Conservation (phyloP, 2,329 filamentous ascomycete species). For the Neofusicoccum sp. region DNA sequence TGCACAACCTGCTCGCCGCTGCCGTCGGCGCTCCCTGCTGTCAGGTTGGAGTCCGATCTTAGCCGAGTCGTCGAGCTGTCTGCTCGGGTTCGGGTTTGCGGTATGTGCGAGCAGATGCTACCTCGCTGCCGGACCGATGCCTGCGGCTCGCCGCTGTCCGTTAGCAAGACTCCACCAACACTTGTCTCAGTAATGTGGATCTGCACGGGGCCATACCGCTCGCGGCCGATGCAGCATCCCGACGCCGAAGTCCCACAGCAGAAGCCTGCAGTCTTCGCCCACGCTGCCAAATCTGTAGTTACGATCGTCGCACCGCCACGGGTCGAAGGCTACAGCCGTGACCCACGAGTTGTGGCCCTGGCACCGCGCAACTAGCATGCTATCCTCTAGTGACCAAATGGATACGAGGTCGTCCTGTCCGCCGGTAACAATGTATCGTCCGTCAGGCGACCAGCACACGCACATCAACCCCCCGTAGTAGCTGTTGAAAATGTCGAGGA, state of each 20-base stretch:
- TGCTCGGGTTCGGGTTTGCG: slow-evolving; percentile 58
- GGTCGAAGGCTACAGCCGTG: slow-evolving; percentile 89
- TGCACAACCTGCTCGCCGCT: slow-evolving; percentile 66
- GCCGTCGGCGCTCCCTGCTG: slow-evolving; percentile 52
- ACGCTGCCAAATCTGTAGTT: slow-evolving; percentile 97
- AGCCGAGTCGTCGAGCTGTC: slow-evolving; percentile 63
- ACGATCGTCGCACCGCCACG: slow-evolving; percentile 93
- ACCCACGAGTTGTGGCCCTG: slow-evolving; percentile 97
- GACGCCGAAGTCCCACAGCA: slow-evolving; percentile 97
- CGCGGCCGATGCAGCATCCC: slow-evolving; percentile 94
- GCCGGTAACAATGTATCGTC: slow-evolving; percentile 91
- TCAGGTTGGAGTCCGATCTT: slow-evolving; percentile 71
- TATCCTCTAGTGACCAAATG: slow-evolving; percentile 89
- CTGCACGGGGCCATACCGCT: slow-evolving; percentile 59
- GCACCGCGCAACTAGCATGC: slow-evolving; percentile 83
- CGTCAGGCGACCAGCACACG: slow-evolving; percentile 97
- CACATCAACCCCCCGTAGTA: slow-evolving; percentile 94
- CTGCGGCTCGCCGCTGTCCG: slow-evolving; percentile 33
- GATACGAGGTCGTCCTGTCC: slow-evolving; percentile 95
- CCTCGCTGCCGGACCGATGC: slow-evolving; percentile 59
- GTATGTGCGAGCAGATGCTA: slow-evolving; percentile 55
- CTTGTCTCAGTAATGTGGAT: slow-evolving; percentile 12
- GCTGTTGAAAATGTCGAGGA: slow-evolving; percentile 84
- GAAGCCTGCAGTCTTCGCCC: slow-evolving; percentile 85
- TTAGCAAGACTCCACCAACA: slow-evolving; percentile 15